Evolutionary conservation across 441 rosid genomes (phyloP).

Genomic region (Flueggea neowawraea): DNA sequence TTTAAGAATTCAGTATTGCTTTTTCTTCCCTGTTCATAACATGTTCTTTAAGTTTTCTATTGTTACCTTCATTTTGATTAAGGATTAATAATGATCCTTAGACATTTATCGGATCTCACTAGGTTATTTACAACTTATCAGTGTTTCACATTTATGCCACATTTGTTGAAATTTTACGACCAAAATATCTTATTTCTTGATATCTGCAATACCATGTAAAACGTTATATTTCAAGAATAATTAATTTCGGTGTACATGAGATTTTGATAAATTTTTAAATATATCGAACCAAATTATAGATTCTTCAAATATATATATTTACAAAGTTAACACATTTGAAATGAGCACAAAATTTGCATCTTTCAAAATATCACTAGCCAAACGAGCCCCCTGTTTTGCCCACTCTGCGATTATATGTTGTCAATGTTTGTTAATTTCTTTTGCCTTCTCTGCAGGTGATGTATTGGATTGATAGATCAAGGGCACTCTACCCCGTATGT

Average conservation of each 20-base stretch:
- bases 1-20: not conserved
- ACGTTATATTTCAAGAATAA: too few relatives aligned
- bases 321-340: too few relatives aligned
- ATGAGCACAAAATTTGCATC: too few relatives aligned
- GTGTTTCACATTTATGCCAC: not conserved
- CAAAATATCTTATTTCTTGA: too few relatives aligned
- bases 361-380: too few relatives aligned
- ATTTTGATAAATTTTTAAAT: too few relatives aligned
- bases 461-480: conserved; percentile 55
- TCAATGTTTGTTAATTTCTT: conserved; percentile 8
- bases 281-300: too few relatives aligned
- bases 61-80: not conserved
- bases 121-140: conserved; percentile 1
- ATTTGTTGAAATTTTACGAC: too few relatives aligned
- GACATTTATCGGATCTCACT: not conserved
- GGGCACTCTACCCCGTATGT: conserved; percentile 79
- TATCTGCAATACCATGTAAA: too few relatives aligned
- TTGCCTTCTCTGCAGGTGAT: conserved; percentile 54
- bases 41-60: not conserved
- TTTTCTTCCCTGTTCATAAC: not conserved
- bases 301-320: too few relatives aligned
- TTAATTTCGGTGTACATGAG: too few relatives aligned
- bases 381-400: too few relatives aligned
- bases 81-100: not conserved
- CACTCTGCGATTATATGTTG: not conserved